Evolutionary conservation across 257 asterid species (phyloP).

Genomic region (Apocynum venetum): DNA sequence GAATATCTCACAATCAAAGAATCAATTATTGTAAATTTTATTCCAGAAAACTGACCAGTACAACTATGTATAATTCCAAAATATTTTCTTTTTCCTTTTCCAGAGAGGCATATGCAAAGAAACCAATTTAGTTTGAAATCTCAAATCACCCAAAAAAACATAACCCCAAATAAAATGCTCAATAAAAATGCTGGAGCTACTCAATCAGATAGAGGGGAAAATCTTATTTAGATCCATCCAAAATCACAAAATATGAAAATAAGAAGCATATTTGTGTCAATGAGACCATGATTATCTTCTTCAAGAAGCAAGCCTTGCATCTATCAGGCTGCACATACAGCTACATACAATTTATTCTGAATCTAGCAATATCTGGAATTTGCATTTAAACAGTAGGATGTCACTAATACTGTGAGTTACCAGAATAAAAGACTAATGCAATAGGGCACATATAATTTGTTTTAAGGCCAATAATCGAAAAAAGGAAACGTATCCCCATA

Average conservation of each 20-base stretch:
- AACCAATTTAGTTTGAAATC: too few species aligned
- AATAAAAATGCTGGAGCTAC: neutral
- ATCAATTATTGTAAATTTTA: neutral
- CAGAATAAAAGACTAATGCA: neutral
- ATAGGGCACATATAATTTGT: neutral
- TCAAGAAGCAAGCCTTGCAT: slow-evolving; percentile 37
- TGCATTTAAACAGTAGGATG: neutral
- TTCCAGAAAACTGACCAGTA: neutral
- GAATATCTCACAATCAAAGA: neutral
- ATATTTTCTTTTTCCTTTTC: neutral
- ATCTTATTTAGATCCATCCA: neutral
- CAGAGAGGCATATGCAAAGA: neutral
- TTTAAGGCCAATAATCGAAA: neutral
- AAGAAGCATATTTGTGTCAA: neutral
- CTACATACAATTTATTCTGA: slow-evolving; percentile 18
- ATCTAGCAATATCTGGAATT: slow-evolving; percentile 30
- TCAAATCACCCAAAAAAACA: neutral
- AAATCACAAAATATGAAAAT: neutral
- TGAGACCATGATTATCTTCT: neutral
- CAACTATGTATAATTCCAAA: neutral
- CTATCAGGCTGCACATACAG: slow-evolving; percentile 18
- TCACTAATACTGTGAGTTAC: neutral
- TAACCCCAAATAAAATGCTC: neutral
- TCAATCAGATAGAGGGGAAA: neutral
- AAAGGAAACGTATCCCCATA: neutral